Percentiles rank a stretch among this genome's conserved stretches.
Evolutionary conservation across 2,329 filamentous ascomycete species (phyloP).

Genomic region (Fusarium penzigii): DNA sequence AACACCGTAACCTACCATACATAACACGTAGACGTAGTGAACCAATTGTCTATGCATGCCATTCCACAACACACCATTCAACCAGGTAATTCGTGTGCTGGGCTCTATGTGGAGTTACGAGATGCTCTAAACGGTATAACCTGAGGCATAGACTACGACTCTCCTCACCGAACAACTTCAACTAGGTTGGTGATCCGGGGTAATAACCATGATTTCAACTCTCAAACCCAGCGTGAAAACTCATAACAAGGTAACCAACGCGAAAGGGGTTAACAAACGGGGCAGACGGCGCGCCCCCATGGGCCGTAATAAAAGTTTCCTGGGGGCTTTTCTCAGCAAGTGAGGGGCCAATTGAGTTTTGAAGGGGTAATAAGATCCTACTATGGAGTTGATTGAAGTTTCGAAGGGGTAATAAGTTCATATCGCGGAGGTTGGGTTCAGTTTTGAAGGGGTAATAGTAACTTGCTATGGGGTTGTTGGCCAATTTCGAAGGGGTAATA

Average conservation of each 20-base stretch:
- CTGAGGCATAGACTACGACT: too few relatives aligned
- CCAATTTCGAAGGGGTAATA: neutral
- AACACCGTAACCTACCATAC: neutral
- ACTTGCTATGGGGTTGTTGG: neutral
- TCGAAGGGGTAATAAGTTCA: neutral
- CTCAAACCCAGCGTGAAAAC: constrained; percentile 13
- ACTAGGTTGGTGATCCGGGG: constrained; percentile 17
- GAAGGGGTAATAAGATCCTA: neutral
- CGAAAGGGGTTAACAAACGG: constrained; percentile 5
- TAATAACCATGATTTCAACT: constrained; percentile 10
- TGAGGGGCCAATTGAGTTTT: neutral
- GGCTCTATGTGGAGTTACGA: neutral
- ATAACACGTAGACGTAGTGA: too few relatives aligned
- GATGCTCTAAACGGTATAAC: neutral
- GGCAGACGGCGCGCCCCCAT: neutral
- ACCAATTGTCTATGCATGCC: neutral
- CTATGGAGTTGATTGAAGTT: neutral
- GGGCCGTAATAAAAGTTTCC: neutral
- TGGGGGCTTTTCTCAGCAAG: neutral
- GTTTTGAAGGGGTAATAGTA: neutral
- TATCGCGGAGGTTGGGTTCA: neutral
- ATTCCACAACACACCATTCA: neutral
- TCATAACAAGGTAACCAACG: constrained; percentile 7
- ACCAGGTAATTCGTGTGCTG: neutral
- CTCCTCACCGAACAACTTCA: neutral